phyloP scores from a whole-genome alignment of 257 asterid genomes.

The Gentiana dahurica region DNA sequence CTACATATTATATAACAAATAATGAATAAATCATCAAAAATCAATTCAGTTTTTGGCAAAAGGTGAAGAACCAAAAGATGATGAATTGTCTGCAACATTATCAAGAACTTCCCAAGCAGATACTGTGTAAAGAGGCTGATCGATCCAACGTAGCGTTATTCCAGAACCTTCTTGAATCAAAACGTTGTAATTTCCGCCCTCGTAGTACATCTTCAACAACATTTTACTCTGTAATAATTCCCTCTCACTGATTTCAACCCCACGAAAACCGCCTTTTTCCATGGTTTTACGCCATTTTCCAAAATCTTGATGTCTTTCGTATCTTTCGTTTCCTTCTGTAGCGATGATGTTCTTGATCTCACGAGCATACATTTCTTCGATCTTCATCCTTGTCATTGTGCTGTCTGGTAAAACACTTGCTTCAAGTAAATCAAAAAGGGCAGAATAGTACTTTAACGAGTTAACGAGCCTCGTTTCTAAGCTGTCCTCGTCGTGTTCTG shows the following conservation, averaged over 20 bases:
- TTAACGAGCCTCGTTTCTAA: conserved; percentile 48
- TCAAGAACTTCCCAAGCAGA: conserved; percentile 53
- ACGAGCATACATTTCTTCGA: conserved; percentile 69
- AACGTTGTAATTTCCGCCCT: conserved; percentile 30
- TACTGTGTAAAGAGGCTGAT: conserved; percentile 70
- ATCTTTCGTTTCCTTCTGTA: conserved; percentile 75
- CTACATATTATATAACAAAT: conserved; percentile 18
- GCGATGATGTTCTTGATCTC: conserved; percentile 64
- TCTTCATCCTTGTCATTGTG: conserved; percentile 49
- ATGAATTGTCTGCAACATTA: conserved; percentile 43
- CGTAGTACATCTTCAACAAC: conserved; percentile 77
- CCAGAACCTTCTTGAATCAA: conserved; percentile 28
- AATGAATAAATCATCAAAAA: conserved; percentile 1
- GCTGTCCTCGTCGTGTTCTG: conserved; percentile 40
- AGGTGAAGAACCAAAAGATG: conserved; percentile 4
- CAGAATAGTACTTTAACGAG: conserved; percentile 63
- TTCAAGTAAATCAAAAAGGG: conserved; percentile 64
- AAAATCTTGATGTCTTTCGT: conserved; percentile 60
- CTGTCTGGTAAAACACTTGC: conserved; percentile 33
- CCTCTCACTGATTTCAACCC: conserved; percentile 41
- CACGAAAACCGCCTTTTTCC: conserved; percentile 59
- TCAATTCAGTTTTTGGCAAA: conserved; percentile 17
- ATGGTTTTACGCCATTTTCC: conserved; percentile 52
- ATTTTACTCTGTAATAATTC: conserved; percentile 61
- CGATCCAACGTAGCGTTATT: conserved; percentile 60